Conservation (phyloP, 2,329 filamentous ascomycete genomes). For the Neonectria neomacrospora region DNA sequence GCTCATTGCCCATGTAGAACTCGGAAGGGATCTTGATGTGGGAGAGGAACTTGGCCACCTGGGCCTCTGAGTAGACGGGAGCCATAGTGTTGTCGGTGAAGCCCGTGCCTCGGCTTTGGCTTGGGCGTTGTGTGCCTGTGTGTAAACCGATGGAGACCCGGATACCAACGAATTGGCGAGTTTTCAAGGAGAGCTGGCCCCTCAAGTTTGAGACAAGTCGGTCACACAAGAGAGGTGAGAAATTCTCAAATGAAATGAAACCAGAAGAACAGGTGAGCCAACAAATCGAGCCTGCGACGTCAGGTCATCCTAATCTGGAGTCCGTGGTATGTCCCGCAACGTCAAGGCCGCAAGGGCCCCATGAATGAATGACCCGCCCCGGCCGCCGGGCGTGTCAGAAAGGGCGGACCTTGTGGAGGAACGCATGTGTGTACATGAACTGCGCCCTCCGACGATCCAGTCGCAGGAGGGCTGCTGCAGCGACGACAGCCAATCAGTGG, state of each 20-base stretch:
- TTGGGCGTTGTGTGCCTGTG: neutral
- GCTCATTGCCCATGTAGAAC: slow-evolving; percentile 42
- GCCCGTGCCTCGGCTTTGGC: neutral
- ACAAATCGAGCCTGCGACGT: slow-evolving; percentile 22
- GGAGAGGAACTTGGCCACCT: slow-evolving; percentile 45
- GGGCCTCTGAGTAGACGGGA: slow-evolving; percentile 43
- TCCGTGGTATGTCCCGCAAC: slow-evolving; percentile 23
- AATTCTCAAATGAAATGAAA: slow-evolving; percentile 12
- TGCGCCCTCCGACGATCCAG: slow-evolving; percentile 25
- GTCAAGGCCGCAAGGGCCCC: slow-evolving; percentile 14
- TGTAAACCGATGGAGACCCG: slow-evolving; percentile 2
- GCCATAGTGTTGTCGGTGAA: slow-evolving; percentile 37
- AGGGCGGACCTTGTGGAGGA: slow-evolving; percentile 14
- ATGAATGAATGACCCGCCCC: slow-evolving; percentile 11
- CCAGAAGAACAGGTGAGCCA: slow-evolving; percentile 27
- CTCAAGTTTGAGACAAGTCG: slow-evolving; percentile 4
- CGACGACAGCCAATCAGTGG: slow-evolving; percentile 35
- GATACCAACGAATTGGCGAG: neutral
- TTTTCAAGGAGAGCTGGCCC: neutral
- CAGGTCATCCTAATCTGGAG: slow-evolving; percentile 29
- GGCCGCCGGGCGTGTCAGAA: slow-evolving; percentile 9
- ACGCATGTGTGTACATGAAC: slow-evolving; percentile 28
- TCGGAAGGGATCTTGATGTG: slow-evolving; percentile 44
- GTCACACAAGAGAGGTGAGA: slow-evolving; percentile 2
- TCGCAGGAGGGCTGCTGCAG: slow-evolving; percentile 14